Conservation (phyloP, 2,329 filamentous ascomycete genomes). For the Lachnellula subtilissima region DNA sequence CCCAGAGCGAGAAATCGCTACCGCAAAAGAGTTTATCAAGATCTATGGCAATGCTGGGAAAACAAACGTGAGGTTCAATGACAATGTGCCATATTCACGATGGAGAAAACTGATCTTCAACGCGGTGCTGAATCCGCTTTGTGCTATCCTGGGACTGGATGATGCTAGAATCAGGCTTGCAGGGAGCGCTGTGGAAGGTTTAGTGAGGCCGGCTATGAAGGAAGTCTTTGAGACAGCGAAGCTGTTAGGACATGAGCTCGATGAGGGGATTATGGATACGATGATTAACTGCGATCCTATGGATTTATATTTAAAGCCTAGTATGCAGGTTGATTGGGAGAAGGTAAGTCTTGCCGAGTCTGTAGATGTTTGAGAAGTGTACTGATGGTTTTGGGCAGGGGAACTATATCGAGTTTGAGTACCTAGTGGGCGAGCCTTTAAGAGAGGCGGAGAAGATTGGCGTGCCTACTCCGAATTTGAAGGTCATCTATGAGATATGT, state of each 20-base stretch:
- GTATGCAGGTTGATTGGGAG: conserved; percentile 36
- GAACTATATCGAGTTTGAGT: conserved; percentile 51
- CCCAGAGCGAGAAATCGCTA: conserved; percentile 6
- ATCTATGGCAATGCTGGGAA: conserved; percentile 14
- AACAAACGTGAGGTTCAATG: conserved; percentile 4
- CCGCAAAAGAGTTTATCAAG: conserved; percentile 11
- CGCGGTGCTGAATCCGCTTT: conserved; percentile 16
- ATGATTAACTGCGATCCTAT: conserved; percentile 46
- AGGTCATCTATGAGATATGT: conserved; percentile 48
- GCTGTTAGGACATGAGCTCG: conserved; percentile 18
- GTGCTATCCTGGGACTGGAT: conserved; percentile 15
- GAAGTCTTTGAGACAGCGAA: conserved; percentile 20
- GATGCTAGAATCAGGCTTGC: conserved; percentile 16
- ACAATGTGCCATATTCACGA: conserved; percentile 12
- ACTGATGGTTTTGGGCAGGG: conserved; percentile 31
- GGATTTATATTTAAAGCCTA: conserved; percentile 36
- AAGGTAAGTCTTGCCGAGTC: not conserved
- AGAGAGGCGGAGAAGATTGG: conserved; percentile 44
- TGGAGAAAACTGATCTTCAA: conserved; percentile 21
- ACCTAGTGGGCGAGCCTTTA: conserved; percentile 50
- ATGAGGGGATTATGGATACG: conserved; percentile 16
- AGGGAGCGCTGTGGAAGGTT: conserved; percentile 25
- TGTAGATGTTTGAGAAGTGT: no score
- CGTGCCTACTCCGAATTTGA: conserved; percentile 45
- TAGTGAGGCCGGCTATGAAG: conserved; percentile 23